Base-by-base conservation (phyloP, 495 filamentous ascomycete genomes). In the Daldinia loculata region DNA sequence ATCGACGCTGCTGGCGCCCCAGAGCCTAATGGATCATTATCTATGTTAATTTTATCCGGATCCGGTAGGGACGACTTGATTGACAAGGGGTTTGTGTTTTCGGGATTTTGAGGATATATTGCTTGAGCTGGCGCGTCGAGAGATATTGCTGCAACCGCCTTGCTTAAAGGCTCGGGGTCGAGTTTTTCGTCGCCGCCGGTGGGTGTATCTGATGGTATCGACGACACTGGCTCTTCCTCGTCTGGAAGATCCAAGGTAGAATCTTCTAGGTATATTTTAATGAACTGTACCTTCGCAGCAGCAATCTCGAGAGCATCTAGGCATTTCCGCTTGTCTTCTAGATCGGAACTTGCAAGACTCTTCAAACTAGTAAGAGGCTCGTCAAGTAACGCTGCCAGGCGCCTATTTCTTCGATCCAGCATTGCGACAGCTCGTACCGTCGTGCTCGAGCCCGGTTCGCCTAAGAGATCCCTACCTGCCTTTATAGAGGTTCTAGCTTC, bases 241-340 rank as follows among this genome's bases (percentile, higher is more conserved):
- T 83, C 77, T 30, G 88, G 82, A 34, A 90, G 77, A 12, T 85
- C 80, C 15, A 91, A 76, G 2, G 82, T 83, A 12, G 87, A 74
- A 69, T 95, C 90, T 71, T 91, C 89, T 9, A 97, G 81, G 65
- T 90, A 92, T 9, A 89, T 85, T 74, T 93, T 93, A 34, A 95
- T 91, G 59, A 91, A 90, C 73, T 95, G 91, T 2, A 94, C 82
- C 76, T 88, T 92, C 14, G 89, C 87, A 53, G 93, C 86, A 3
- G 89, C 89, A 15, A 91, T 58, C 71, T 91, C 89, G 15, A 93
- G 80, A 7, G 81, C 78, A 56, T 90, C 84, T 19, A 79, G 57
- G 8, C 66, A 48, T 52, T 79, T 74, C 30, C 63, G 71, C 27
- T 80, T 80, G 11, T 81, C 67, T 74, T 85, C 72, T 12, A 79